These are phyloP conservation scores for Aureobasidium sp. DNA, from an alignment of 2,329 filamentous ascomycete species.

Conservation along the genomic window DNA sequence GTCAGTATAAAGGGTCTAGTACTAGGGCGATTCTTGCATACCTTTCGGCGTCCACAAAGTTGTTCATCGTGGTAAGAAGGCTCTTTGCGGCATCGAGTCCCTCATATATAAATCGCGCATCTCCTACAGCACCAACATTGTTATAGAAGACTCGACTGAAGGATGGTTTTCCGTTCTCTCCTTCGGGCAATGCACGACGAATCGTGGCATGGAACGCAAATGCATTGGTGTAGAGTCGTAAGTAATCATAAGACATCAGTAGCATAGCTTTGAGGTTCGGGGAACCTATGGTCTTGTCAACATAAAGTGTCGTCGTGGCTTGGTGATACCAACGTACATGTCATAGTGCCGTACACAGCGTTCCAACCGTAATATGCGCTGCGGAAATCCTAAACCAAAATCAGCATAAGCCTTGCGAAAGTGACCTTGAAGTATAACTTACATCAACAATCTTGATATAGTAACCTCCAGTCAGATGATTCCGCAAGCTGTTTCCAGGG, in stretches of 20 bases:
- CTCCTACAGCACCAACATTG: constrained; percentile 40
- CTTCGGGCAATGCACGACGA: constrained; percentile 33
- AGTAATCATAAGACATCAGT: constrained; percentile 62
- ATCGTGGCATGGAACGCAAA: constrained; percentile 67
- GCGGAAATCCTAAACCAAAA: constrained; percentile 46
- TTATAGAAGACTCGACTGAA: constrained; percentile 39
- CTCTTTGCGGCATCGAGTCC: constrained; percentile 42
- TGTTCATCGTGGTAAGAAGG: constrained; percentile 41
- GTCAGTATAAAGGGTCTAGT: neutral
- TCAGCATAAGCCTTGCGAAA: neutral
- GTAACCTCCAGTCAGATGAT: constrained; percentile 62
- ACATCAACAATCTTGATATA: constrained; percentile 59
- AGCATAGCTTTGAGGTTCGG: constrained; percentile 58
- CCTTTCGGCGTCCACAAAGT: constrained; percentile 40
- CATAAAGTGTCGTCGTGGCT: neutral
- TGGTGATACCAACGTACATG: constrained; percentile 38
- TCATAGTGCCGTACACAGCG: constrained; percentile 56
- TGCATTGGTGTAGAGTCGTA: constrained; percentile 64
- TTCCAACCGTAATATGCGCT: constrained; percentile 63
- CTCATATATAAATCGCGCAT: constrained; percentile 43
- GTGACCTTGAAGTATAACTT: neutral
- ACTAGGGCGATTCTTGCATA: neutral
- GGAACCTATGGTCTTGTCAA: constrained; percentile 37
- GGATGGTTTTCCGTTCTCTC: constrained; percentile 26
- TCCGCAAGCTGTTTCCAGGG: constrained; percentile 58